Base-by-base conservation (phyloP, 2,329 filamentous ascomycete species). In the Penicillium sp. region DNA sequence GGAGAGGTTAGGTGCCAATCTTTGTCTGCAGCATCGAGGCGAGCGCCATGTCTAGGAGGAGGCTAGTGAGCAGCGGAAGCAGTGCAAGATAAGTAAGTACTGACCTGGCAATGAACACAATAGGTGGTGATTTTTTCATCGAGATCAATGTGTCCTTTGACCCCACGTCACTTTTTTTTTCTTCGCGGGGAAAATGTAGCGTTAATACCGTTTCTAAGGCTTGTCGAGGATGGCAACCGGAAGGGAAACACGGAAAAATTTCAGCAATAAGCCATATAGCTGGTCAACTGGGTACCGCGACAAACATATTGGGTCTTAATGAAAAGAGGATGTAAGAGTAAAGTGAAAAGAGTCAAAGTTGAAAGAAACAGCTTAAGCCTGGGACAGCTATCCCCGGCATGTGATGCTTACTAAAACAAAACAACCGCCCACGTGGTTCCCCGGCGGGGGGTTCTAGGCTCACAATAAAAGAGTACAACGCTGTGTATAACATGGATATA, bases 1-100 rank as follows among this genome's bases (percentile, higher is more conserved):
- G 92, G 89, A 6, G 94, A 96, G 30, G 89, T 89, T 52, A 96
- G 82, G 73, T 97, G 91, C 94, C 94, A 99, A 73, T 90, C 86
- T 72, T 92, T 91, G 80, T 99, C 92, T 59, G 92, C 91, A 53
- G 91, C 91, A 73, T 99, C 94, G 55, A 99, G 87, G 64, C 94
- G 88, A 66, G 92, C 90, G 69, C 94, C 94, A 75, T 99, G 94
- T 75, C 94, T 87, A 28, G 14, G 19, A 28, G 14, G 19, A 52
- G 57, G 43, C 43, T n/a, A 40, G 44, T 91, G 83, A 43, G 62
- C 49, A 42, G 25, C 50, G 37, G 33, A 50, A 22, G 19, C 8
- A 5, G 17, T 33, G n/a, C 10, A 44, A 35, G n/a, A 46, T 46
- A 22, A 48, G 35, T 19, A 8, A 10, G 22, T 17, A 55, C 61